These are phyloP conservation scores for Triticum aestivum DNA, from an alignment of 176 grass and related monocot genomes.

Conservation along the genomic window IWGSC_CS_RefSeq_v2.1 NC_057802.1:539247306-539247805, in stretches of 20 bases:
- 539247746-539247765: neutral
- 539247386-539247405: constrained; percentile 24
- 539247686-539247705: neutral
- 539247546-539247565: constrained; percentile 22
- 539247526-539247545: neutral
- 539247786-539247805: neutral
- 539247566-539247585: neutral
- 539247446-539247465: constrained; percentile 28
- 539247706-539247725: neutral
- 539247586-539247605: neutral
- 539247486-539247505: constrained; percentile 20
- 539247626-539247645: neutral
- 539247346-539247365: constrained; percentile 11
- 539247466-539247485: neutral
- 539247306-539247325: neutral
- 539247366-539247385: neutral
- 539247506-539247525: neutral
- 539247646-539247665: neutral
- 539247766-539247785: neutral
- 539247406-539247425: neutral
- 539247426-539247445: constrained; percentile 26
- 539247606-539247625: constrained; percentile 28
- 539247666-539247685: neutral
- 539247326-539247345: constrained; percentile 17
- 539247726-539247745: neutral